These are phyloP conservation scores for Aphanocladium album DNA, from an alignment of 2,329 filamentous ascomycete species.

Conservation along the genomic window DNA sequence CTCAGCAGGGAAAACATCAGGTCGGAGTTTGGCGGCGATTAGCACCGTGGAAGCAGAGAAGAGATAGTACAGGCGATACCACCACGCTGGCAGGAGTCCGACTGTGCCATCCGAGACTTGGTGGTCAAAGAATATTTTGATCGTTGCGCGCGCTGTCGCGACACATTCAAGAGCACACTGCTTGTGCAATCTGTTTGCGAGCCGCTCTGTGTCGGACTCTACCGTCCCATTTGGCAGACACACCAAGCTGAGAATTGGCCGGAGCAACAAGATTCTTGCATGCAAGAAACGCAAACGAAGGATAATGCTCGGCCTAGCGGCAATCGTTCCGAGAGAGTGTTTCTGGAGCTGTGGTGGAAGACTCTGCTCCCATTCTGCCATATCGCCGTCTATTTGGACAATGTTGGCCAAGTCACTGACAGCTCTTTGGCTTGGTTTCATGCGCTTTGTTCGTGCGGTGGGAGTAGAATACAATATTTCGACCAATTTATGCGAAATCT, in stretches of 20 bases:
- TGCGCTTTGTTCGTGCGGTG: conserved; percentile 9
- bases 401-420: conserved; percentile 25
- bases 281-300: conserved; percentile 32
- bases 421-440: neutral
- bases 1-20: conserved; percentile 23
- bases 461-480: conserved; percentile 23
- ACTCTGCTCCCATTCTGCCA: conserved; percentile 28
- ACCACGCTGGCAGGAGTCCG: conserved; percentile 33
- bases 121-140: conserved; percentile 25
- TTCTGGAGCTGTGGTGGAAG: conserved; percentile 18
- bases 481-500: conserved; percentile 30
- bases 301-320: conserved; percentile 17
- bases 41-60: conserved; percentile 33
- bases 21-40: conserved; percentile 30
- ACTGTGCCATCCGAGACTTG: conserved; percentile 27
- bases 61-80: conserved; percentile 35
- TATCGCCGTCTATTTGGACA: conserved; percentile 26
- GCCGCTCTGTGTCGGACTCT: conserved; percentile 9
- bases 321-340: neutral
- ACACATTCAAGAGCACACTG: conserved; percentile 32
- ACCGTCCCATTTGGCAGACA: conserved; percentile 22
- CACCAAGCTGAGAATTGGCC: conserved; percentile 29
- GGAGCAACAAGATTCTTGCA: conserved; percentile 28
- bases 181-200: conserved; percentile 24
- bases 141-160: conserved; percentile 28